Evolutionary conservation across 768 basidiomycete genomes (phyloP).

Genomic region (Crassisporium funariophilum): DNA sequence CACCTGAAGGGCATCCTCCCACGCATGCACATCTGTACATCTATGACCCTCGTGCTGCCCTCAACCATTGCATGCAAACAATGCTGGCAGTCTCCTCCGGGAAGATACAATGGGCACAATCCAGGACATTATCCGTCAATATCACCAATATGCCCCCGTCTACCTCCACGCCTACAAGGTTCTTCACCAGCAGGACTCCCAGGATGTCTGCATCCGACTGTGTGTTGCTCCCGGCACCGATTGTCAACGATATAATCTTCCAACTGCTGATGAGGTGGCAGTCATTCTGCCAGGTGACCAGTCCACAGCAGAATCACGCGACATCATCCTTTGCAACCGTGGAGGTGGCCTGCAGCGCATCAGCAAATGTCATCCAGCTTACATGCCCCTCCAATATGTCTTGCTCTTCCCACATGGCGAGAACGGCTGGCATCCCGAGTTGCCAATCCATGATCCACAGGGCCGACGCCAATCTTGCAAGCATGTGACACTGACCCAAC

Average conservation of each 20-base stretch:
- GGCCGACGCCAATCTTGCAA: neutral
- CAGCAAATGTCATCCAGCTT: slow-evolving; percentile 27
- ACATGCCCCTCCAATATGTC: slow-evolving; percentile 40
- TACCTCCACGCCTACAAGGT: neutral
- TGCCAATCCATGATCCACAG: neutral
- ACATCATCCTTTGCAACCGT: slow-evolving; percentile 36
- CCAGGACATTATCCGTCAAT: neutral
- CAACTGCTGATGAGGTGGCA: slow-evolving; percentile 21
- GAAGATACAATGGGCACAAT: neutral
- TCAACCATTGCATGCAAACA: neutral
- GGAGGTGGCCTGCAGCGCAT: slow-evolving; percentile 28
- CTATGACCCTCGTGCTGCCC: too few relatives aligned
- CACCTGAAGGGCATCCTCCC: too few relatives aligned
- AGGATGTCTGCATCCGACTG: neutral
- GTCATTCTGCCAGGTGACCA: slow-evolving; percentile 7
- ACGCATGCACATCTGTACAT: too few relatives aligned
- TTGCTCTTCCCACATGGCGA: slow-evolving; percentile 43
- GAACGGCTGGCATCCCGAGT: neutral
- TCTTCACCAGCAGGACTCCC: neutral
- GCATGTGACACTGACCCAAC: neutral
- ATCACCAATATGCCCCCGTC: neutral
- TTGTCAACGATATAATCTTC: slow-evolving; percentile 31
- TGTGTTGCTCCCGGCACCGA: neutral
- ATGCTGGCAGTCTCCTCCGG: too few relatives aligned
- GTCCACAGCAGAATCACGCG: slow-evolving; percentile 23